These are phyloP conservation scores for Pythium chondricola DNA, from an alignment of 352 stramenopile species.

Conservation along the genomic window DNA sequence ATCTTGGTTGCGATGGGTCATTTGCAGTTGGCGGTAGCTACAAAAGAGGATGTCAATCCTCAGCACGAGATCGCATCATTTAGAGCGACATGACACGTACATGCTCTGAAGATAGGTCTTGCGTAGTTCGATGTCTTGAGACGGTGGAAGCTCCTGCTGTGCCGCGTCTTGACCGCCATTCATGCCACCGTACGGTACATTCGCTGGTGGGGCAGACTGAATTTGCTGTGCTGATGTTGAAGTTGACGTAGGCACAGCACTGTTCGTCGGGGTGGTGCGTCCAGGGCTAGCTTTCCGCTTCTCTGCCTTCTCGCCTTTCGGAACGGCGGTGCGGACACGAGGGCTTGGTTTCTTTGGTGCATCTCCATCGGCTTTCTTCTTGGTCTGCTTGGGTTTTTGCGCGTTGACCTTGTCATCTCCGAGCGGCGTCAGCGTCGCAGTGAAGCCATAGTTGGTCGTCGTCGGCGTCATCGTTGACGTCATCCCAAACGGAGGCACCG, in stretches of 20 bases:
- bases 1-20: slow-evolving; percentile 49
- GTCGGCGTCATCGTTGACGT: slow-evolving; percentile 19
- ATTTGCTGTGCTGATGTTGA: not conserved
- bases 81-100: too few species aligned
- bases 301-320: slow-evolving; percentile 18
- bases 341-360: slow-evolving; percentile 28
- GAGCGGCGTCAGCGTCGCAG: slow-evolving; percentile 20
- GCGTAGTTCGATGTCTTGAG: slow-evolving; percentile 31
- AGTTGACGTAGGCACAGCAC: not conserved
- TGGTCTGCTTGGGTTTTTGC: slow-evolving; percentile 22
- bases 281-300: slow-evolving; percentile 18
- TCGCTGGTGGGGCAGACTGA: not conserved
- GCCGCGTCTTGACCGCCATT: slow-evolving; percentile 2
- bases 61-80: too few species aligned
- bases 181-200: slow-evolving; percentile 4
- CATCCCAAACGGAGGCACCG: slow-evolving; percentile 3
- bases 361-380: slow-evolving; percentile 19
- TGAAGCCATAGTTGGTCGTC: slow-evolving; percentile 16
- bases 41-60: too few species aligned
- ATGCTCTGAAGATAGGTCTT: slow-evolving; percentile 40
- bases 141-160: slow-evolving; percentile 19
- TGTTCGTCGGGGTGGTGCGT: slow-evolving; percentile 3
- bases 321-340: slow-evolving; percentile 15
- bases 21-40: slow-evolving; percentile 63
- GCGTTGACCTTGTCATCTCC: slow-evolving; percentile 21